A percentile compares a stretch with the other conserved stretches of the same genome.
phyloP scores from a whole-genome alignment of 805 yeast genomes.

The Lachancea sp. region DNA sequence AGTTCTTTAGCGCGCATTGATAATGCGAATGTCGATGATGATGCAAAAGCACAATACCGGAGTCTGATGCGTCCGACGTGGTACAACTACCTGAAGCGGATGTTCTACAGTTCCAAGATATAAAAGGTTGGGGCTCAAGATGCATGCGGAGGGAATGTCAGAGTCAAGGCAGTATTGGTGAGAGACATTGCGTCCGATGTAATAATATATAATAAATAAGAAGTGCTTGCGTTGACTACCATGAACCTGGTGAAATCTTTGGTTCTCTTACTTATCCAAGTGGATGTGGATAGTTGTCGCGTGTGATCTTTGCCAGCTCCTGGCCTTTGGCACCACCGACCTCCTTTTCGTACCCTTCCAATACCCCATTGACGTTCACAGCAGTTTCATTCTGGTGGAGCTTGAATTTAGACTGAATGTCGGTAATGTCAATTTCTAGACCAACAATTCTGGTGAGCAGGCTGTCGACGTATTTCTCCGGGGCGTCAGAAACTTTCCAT shows the following conservation, averaged over 20 bases:
- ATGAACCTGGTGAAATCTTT: no score
- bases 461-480: slow-evolving; percentile 39
- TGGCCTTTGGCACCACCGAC: slow-evolving; percentile 8
- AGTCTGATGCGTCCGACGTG: slow-evolving; percentile 1
- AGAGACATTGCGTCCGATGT: no score
- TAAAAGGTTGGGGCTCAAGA: no score
- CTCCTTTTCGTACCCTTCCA: slow-evolving; percentile 41
- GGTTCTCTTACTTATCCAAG: no score
- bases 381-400: slow-evolving; percentile 45
- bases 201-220: no score
- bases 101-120: slow-evolving; percentile 1
- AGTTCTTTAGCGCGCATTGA: slow-evolving; percentile 5
- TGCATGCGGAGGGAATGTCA: no score
- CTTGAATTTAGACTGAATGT: slow-evolving; percentile 49
- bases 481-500: slow-evolving; percentile 58
- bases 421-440: slow-evolving; percentile 43
- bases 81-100: slow-evolving; percentile 6
- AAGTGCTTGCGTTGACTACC: no score
- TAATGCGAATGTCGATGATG: not conserved
- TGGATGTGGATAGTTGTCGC: not conserved
- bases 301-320: slow-evolving; percentile 22
- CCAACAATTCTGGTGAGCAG: slow-evolving; percentile 50
- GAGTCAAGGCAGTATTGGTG: no score
- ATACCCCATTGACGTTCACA: slow-evolving; percentile 46
- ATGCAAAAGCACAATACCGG: not conserved